These are phyloP conservation scores for Russula virescens DNA, from an alignment of 768 basidiomycete species.

Conservation along the genomic window DNA sequence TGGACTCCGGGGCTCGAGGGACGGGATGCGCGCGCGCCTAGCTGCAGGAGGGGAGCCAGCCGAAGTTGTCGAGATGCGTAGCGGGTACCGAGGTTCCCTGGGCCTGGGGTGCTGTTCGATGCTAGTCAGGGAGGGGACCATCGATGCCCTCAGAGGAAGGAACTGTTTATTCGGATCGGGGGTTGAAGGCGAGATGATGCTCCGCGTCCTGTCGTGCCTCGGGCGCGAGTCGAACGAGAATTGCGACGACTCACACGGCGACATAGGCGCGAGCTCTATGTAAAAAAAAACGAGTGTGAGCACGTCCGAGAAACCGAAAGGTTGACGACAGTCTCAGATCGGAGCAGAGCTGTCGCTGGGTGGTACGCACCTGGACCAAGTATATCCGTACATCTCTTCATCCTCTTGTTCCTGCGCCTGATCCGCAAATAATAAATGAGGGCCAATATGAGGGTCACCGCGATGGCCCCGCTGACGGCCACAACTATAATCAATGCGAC, in stretches of 20 bases:
- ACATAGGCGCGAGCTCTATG: slow-evolving; percentile 3
- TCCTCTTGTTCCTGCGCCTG: slow-evolving; percentile 6
- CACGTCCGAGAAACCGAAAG: neutral
- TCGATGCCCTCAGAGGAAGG: neutral
- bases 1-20: neutral
- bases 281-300: neutral
- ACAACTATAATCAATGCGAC: neutral
- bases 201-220: neutral
- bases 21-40: neutral
- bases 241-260: neutral
- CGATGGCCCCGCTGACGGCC: neutral
- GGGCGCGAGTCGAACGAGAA: neutral
- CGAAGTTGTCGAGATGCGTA: neutral
- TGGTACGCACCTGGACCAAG: slow-evolving; percentile 15
- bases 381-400: slow-evolving; percentile 3
- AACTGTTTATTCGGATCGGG: neutral
- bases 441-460: neutral
- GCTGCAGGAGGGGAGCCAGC: neutral
- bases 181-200: neutral
- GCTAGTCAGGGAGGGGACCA: neutral
- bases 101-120: neutral
- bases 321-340: neutral
- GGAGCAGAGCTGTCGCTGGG: neutral
- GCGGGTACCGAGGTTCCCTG: neutral
- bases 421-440: slow-evolving; percentile 7